Conservation (phyloP, 371 early-diverging fungal species). For the Vairimorpha necatrix region DNA sequence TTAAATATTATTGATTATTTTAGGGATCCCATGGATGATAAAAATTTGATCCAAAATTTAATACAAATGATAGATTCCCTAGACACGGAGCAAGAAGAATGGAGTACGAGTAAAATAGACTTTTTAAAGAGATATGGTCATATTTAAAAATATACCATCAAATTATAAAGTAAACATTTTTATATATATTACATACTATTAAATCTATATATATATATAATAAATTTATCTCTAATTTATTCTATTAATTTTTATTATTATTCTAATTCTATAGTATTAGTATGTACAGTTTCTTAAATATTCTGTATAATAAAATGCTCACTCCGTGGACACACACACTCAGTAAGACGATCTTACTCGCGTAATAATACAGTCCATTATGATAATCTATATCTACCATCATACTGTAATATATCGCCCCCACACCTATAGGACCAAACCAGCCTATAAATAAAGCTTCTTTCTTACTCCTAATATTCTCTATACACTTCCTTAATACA, state of each 20-base stretch:
- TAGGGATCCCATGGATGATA: no score
- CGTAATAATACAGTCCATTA: conserved; percentile 39
- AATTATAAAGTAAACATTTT: no score
- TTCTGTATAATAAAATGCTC: conserved; percentile 44
- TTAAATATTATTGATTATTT: no score
- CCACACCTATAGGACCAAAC: conserved; percentile 88
- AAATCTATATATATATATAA: no score
- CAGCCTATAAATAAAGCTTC: conserved; percentile 85
- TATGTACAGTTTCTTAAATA: neutral
- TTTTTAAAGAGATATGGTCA: conserved; percentile 42
- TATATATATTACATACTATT: no score
- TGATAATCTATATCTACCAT: conserved; percentile 43
- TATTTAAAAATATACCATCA: conserved; percentile 5
- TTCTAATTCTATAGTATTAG: neutral
- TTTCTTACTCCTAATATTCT: conserved; percentile 69
- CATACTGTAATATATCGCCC: conserved; percentile 69
- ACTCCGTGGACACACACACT: conserved; percentile 56
- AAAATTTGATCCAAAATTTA: neutral
- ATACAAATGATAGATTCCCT: neutral
- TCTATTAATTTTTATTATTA: no score
- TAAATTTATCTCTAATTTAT: no score
- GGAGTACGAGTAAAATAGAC: conserved; percentile 34
- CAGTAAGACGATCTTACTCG: conserved; percentile 48
- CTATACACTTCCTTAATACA: conserved; percentile 68
- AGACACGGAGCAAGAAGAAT: neutral